Base-by-base conservation (phyloP, 495 filamentous ascomycete genomes). In the Melanomma pulvis-pyrius region DNA sequence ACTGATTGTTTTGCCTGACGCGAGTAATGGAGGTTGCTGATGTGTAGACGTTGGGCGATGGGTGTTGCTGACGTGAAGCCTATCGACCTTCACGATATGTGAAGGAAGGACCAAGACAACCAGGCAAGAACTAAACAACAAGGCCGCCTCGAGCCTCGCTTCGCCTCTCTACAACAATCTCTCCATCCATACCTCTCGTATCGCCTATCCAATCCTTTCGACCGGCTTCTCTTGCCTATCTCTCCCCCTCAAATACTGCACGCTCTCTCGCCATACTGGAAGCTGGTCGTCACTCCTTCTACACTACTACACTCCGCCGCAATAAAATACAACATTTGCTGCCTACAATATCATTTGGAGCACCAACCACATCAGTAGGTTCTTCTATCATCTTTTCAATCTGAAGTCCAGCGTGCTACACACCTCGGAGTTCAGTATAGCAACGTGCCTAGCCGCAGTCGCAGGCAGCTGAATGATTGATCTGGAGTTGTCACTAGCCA, bases 61-160 rank as follows among this genome's bases (percentile, higher is more conserved):
- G 4, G 30, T 34, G 30, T 5, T 34, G 30, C 12, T 34, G 30
- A 34, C 30, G 30, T 34, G 4, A 12, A 34, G 5, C n/a, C n/a
- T n/a, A n/a, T 4, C 30, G 30, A 6, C 13, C 8, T 32, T 21
- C 2, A 55, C 6, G n/a, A 55, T 24, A 9, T 9, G 48, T 8
- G 8, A 41, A 50, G 48, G 48, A 50, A 50, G 48, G 48, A 26
- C 12, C 15, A 5, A 50, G 7, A 4, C 15, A 25, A n/a, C 48
- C 21, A 12, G 22, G 21, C 48, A 25, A 25, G 25, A 50, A 25
- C 21, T 32, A 55, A 32, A 53, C 50, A 55, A 55, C 51, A 50
- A 15, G n/a, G 4, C 5, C 48, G 3, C 48, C 30, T 34, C 12
- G 30, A 15, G 17, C 44, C 15, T 17, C 44, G 21, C 17, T 15